Percentiles rank a stretch among this genome's conserved stretches.
Evolutionary conservation across 371 early-diverging fungal genomes (phyloP).

Genomic region (Syncephalastrum monosporum): DNA sequence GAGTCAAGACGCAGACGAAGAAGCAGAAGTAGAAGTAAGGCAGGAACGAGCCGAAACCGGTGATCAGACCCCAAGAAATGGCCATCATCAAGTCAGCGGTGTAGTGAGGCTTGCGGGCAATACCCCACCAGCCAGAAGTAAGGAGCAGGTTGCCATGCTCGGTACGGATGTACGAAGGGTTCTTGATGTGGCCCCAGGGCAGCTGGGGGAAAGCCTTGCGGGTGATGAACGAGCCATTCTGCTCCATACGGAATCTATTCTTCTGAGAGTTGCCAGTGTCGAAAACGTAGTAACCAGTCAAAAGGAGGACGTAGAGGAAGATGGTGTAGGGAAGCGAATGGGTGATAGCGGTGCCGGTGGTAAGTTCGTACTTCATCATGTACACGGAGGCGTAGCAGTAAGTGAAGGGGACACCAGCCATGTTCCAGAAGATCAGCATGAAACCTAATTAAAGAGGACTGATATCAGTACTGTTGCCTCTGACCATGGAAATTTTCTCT

Average conservation of each 20-base stretch:
- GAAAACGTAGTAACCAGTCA: conserved; percentile 53
- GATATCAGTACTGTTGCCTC: conserved; percentile 1
- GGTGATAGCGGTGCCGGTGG: conserved; percentile 37
- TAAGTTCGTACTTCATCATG: conserved; percentile 45
- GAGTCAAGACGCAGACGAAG: conserved; percentile 76
- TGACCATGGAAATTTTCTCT: not conserved
- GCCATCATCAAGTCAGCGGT: conserved; percentile 83
- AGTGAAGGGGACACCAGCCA: conserved; percentile 64
- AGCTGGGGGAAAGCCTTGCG: conserved; percentile 66
- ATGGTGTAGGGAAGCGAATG: conserved; percentile 43
- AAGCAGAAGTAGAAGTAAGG: conserved; percentile 90
- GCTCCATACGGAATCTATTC: conserved; percentile 83
- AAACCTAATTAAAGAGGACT: conserved; percentile 31
- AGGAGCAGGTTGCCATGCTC: conserved; percentile 75
- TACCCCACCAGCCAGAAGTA: conserved; percentile 86
- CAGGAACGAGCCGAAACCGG: conserved; percentile 73
- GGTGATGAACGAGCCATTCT: conserved; percentile 55
- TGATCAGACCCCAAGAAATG: conserved; percentile 78
- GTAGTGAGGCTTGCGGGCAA: conserved; percentile 85
- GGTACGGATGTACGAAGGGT: conserved; percentile 77
- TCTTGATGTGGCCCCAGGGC: conserved; percentile 64
- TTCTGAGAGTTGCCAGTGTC: conserved; percentile 84
- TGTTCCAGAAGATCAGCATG: conserved; percentile 64
- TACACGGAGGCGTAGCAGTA: conserved; percentile 59
- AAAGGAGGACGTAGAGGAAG: conserved; percentile 33